Percentiles rank a stretch among this genome's conserved stretches.
These are phyloP conservation scores for Camellia granthamiana DNA, from an alignment of 148 eudicot species.

Conservation along the genomic window DNA sequence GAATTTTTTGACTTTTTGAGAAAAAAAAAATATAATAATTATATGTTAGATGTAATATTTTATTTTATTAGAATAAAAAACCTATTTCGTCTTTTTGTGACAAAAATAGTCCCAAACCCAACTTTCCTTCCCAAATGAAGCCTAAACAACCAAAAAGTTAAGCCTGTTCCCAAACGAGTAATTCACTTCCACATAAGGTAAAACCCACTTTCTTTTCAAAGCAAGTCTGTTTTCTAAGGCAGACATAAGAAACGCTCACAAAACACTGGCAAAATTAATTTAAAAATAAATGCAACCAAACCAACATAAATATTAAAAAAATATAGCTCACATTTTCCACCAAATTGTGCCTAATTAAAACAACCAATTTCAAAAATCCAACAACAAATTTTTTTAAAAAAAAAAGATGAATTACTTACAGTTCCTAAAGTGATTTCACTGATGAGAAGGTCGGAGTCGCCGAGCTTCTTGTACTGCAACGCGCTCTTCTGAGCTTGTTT, in stretches of 20 bases:
- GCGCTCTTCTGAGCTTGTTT: constrained; percentile 30
- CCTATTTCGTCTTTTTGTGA: too few relatives aligned
- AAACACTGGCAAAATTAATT: not conserved
- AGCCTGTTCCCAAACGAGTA: too few relatives aligned
- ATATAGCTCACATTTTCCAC: not conserved
- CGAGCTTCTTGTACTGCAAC: constrained; percentile 64
- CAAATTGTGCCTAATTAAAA: not conserved
- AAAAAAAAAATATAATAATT: too few relatives aligned
- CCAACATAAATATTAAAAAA: not conserved
- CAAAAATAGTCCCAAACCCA: too few relatives aligned
- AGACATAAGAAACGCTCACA: not conserved
- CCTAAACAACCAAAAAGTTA: too few relatives aligned
- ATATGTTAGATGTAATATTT: too few relatives aligned
- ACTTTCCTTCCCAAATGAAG: too few relatives aligned
- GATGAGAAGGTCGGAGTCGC: constrained; percentile 74
- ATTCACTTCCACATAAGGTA: not conserved
- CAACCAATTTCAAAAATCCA: not conserved
- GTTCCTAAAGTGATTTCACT: constrained; percentile 91
- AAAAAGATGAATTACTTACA: constrained; percentile 27
- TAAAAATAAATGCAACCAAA: not conserved
- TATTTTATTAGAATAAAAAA: too few relatives aligned
- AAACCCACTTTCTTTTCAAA: not conserved
- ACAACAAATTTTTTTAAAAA: not conserved
- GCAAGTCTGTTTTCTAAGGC: not conserved
- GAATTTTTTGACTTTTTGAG: too few relatives aligned